A percentile compares a stretch with the other conserved stretches of the same genome.
Conservation (phyloP, 2,329 filamentous ascomycete species). For the Whalleya microplaca region DNA sequence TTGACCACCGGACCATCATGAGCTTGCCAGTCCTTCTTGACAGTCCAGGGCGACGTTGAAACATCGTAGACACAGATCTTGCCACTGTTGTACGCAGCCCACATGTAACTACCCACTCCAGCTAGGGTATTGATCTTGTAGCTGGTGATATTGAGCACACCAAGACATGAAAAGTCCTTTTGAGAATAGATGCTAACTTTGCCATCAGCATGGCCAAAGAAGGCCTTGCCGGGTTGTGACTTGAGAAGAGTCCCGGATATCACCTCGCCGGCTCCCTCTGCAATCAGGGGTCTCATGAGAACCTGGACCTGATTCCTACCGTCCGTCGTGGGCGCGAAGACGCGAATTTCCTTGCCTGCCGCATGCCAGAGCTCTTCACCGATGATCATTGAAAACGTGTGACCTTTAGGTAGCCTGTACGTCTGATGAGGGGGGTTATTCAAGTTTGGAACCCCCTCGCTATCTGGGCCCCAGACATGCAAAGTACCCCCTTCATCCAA, state of each 20-base stretch:
- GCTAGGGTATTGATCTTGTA: conserved; percentile 93
- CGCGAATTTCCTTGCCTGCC: conserved; percentile 80
- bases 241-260: conserved; percentile 80
- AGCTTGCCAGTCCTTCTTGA: conserved; percentile 94
- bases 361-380: conserved; percentile 87
- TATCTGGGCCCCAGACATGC: conserved; percentile 82
- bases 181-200: conserved; percentile 93
- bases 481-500: conserved; percentile 87
- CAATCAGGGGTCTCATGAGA: conserved; percentile 69
- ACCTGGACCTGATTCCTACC: conserved; percentile 75
- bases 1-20: conserved; percentile 82
- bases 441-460: conserved; percentile 72
- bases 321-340: conserved; percentile 76
- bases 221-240: conserved; percentile 77
- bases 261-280: conserved; percentile 80
- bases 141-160: conserved; percentile 81
- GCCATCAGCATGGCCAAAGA: conserved; percentile 90
- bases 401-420: conserved; percentile 77
- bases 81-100: conserved; percentile 94
- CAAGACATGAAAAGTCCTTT: conserved; percentile 75
- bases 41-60: conserved; percentile 77
- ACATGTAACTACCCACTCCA: conserved; percentile 80
- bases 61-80: conserved; percentile 94
- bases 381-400: conserved; percentile 88
- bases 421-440: conserved; percentile 71